Percentiles rank a stretch among this genome's conserved stretches.
phyloP scores from a whole-genome alignment of 768 basidiomycete genomes.

The Phaeotremella fagi region DNA sequence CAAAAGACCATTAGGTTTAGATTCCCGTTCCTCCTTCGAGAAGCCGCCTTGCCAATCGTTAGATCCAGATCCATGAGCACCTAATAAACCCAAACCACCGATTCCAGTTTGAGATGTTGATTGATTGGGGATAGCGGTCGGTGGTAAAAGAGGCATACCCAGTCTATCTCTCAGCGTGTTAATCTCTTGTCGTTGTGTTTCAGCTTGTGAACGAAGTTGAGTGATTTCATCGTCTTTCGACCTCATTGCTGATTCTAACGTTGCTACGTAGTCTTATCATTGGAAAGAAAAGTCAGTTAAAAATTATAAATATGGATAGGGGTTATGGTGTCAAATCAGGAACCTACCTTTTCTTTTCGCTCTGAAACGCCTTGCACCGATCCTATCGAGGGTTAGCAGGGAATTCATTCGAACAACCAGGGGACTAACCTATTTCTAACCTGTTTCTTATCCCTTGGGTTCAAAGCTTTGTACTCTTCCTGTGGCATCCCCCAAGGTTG shows the following conservation, averaged over 20 bases:
- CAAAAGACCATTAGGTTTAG: neutral
- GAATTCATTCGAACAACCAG: neutral
- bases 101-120: too few species aligned
- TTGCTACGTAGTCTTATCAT: constrained; percentile 29
- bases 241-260: constrained; percentile 17
- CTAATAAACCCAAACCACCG: neutral
- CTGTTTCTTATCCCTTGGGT: constrained; percentile 41
- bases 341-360: constrained; percentile 35
- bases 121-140: neutral
- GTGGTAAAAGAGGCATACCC: constrained; percentile 15
- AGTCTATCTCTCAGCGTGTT: constrained; percentile 24
- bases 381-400: constrained; percentile 3
- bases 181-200: constrained; percentile 25
- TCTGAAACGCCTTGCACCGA: constrained; percentile 30
- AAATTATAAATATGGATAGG: neutral
- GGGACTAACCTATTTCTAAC: constrained; percentile 25
- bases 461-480: constrained; percentile 36
- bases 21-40: neutral
- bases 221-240: constrained; percentile 19
- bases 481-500: constrained; percentile 45
- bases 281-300: neutral
- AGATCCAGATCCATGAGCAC: neutral
- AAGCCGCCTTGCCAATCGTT: neutral
- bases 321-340: too few species aligned
- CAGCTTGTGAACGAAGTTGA: constrained; percentile 7